These are phyloP conservation scores for Syncephalastrum racemosum DNA, from an alignment of 371 early-diverging fungal genomes.

Conservation along the genomic window DNA sequence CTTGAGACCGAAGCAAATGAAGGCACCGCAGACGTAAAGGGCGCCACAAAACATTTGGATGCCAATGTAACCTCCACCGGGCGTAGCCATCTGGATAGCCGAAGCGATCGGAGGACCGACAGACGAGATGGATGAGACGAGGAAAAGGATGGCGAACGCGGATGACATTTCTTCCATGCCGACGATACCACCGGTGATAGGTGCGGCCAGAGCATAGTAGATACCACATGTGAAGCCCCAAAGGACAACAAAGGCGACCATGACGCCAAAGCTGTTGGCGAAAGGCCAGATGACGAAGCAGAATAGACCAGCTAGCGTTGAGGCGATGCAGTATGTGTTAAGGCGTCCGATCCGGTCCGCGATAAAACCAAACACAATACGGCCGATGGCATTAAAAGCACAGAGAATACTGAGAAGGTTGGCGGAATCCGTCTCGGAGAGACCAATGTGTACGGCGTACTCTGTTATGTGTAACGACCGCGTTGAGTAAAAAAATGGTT, in stretches of 20 bases:
- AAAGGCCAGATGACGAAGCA: constrained; percentile 60
- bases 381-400: constrained; percentile 58
- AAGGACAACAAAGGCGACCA: constrained; percentile 50
- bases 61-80: constrained; percentile 30
- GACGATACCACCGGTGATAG: constrained; percentile 55
- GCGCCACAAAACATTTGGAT: constrained; percentile 44
- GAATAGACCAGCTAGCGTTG: constrained; percentile 30
- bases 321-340: constrained; percentile 27
- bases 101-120: constrained; percentile 34
- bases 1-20: constrained; percentile 18
- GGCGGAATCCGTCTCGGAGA: constrained; percentile 20
- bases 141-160: constrained; percentile 56
- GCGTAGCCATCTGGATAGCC: constrained; percentile 30
- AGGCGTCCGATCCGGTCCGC: constrained; percentile 68
- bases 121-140: constrained; percentile 39
- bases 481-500: neutral
- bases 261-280: constrained; percentile 41
- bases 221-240: constrained; percentile 46
- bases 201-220: constrained; percentile 47
- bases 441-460: constrained; percentile 26
- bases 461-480: constrained; percentile 10
- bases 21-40: constrained; percentile 30
- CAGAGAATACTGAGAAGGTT: constrained; percentile 31
- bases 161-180: constrained; percentile 51
- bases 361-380: constrained; percentile 61